Percentiles rank a stretch among this genome's conserved stretches.
Conservation (phyloP, 345 rosid species). For the Sisymbrium irio region DNA sequence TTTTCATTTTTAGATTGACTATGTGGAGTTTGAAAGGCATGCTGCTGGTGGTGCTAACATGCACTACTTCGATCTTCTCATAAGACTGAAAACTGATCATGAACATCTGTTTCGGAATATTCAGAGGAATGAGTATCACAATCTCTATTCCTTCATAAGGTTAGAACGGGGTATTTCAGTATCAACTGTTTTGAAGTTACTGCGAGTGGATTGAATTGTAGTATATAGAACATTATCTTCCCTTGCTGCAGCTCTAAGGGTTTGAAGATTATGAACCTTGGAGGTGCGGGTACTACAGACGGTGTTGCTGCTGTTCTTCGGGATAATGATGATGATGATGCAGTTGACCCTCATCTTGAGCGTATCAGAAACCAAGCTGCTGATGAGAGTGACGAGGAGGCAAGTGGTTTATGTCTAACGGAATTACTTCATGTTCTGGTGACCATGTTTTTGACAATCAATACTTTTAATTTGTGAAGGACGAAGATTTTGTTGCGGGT, state of each 20-base stretch:
- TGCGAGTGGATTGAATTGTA: slow-evolving; percentile 7
- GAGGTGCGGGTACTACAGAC: slow-evolving; percentile 51
- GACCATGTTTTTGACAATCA: background rate
- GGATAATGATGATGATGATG: slow-evolving; percentile 69
- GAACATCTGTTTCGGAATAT: slow-evolving; percentile 95
- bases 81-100: slow-evolving; percentile 89
- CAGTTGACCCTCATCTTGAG: slow-evolving; percentile 91
- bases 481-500: slow-evolving; percentile 81
- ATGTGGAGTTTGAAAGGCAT: slow-evolving; percentile 98
- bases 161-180: slow-evolving; percentile 26
- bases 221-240: background rate
- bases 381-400: slow-evolving; percentile 99
- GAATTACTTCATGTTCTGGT: slow-evolving; percentile 1
- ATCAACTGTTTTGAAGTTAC: background rate
- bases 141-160: slow-evolving; percentile 86
- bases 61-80: slow-evolving; percentile 97
- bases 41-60: slow-evolving; percentile 98
- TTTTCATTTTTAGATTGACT: slow-evolving; percentile 58
- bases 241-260: slow-evolving; percentile 70
- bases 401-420: slow-evolving; percentile 6
- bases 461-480: slow-evolving; percentile 47
- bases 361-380: slow-evolving; percentile 85
- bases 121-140: slow-evolving; percentile 95
- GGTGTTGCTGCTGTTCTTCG: slow-evolving; percentile 79
- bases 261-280: slow-evolving; percentile 87